These are phyloP conservation scores for Macrophomina phaseolina DNA, from an alignment of 2,329 filamentous ascomycete genomes.

Conservation along the genomic window DNA sequence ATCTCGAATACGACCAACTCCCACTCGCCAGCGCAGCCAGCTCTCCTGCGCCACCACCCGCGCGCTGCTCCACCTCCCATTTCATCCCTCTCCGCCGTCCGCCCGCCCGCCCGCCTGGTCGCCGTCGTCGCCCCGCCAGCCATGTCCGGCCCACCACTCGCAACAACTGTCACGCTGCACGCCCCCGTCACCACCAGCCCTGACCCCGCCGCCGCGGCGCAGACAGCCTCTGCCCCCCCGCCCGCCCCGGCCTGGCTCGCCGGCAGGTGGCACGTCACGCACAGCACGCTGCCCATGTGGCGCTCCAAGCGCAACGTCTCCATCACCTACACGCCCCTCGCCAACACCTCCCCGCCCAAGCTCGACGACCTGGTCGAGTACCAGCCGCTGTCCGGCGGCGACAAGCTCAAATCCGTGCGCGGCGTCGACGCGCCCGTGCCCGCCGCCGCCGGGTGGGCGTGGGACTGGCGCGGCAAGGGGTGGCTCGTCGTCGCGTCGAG, in stretches of 20 bases:
- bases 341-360: constrained; percentile 36
- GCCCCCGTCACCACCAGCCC: constrained; percentile 22
- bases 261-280: constrained; percentile 46
- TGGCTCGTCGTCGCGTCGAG: constrained; percentile 73
- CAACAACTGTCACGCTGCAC: constrained; percentile 23
- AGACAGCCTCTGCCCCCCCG: constrained; percentile 3
- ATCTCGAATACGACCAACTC: background rate
- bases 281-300: constrained; percentile 68
- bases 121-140: background rate
- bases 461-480: constrained; percentile 77
- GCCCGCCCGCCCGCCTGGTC: no score
- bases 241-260: constrained; percentile 46
- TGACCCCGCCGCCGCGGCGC: background rate
- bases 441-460: constrained; percentile 55
- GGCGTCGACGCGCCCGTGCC: constrained; percentile 30
- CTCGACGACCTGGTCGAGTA: constrained; percentile 78
- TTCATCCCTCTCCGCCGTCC: no score
- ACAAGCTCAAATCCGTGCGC: constrained; percentile 51
- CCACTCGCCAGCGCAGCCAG: background rate
- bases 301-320: constrained; percentile 77
- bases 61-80: background rate
- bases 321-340: constrained; percentile 72
- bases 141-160: background rate
- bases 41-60: background rate
- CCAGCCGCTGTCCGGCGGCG: constrained; percentile 70